These are phyloP conservation scores for Neurospora sublineolata DNA, from an alignment of 495 filamentous ascomycete species.

Conservation along the genomic window DNA sequence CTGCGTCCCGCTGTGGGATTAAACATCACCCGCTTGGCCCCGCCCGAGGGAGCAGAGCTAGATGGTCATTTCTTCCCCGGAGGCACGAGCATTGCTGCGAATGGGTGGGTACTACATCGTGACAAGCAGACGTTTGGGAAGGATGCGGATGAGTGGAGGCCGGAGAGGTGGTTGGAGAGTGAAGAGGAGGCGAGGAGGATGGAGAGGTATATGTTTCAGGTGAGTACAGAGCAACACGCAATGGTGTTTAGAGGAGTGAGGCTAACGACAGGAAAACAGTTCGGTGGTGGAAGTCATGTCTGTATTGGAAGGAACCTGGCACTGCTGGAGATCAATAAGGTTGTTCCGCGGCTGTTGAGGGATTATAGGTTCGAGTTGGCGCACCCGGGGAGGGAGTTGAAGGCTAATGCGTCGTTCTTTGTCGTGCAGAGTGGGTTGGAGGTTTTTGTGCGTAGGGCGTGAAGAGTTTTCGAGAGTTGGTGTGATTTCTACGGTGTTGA, in stretches of 20 bases:
- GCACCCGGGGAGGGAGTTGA: constrained; percentile 31
- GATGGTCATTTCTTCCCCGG: constrained; percentile 43
- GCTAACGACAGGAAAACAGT: constrained; percentile 16
- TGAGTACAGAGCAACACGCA: too few species aligned
- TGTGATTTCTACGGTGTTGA: too few species aligned
- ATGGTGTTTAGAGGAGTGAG: too few species aligned
- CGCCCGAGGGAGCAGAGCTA: constrained; percentile 41
- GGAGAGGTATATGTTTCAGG: constrained; percentile 43
- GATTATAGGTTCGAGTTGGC: constrained; percentile 41
- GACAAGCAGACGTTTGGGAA: constrained; percentile 46
- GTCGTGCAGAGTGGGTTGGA: constrained; percentile 40
- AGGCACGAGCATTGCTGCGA: constrained; percentile 39
- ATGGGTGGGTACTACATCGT: constrained; percentile 43
- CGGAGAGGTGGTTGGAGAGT: constrained; percentile 55
- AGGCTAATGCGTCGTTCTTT: constrained; percentile 42
- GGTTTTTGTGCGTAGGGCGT: constrained; percentile 25
- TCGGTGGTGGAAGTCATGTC: constrained; percentile 41
- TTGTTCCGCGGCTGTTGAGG: constrained; percentile 36
- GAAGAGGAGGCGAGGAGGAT: constrained; percentile 31
- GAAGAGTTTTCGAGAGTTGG: background rate
- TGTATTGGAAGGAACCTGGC: constrained; percentile 47
- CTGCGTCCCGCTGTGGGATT: constrained; percentile 51
- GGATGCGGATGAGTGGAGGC: constrained; percentile 50
- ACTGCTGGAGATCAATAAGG: constrained; percentile 47
- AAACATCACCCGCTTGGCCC: constrained; percentile 40